Percentiles rank a stretch among this genome's conserved stretches.
Evolutionary conservation across 2,329 filamentous ascomycete genomes (phyloP).

Genomic region (Fonsecaea erecta): DNA sequence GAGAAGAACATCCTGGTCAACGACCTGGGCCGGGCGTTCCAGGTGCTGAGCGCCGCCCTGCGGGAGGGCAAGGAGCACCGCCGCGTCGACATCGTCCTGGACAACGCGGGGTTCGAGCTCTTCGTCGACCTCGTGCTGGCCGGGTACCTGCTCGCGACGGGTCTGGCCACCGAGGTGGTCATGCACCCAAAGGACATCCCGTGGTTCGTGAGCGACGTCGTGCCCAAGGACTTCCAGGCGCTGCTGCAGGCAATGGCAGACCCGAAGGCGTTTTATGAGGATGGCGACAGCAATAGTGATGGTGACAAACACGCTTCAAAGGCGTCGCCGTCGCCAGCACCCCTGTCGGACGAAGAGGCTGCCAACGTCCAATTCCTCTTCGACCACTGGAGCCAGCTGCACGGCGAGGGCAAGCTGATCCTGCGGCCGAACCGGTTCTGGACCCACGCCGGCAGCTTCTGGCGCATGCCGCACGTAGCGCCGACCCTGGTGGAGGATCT

Average conservation of each 20-base stretch:
- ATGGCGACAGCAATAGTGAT: conserved; percentile 65
- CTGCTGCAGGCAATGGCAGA: conserved; percentile 79
- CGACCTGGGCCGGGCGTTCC: conserved; percentile 75
- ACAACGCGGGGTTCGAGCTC: conserved; percentile 96
- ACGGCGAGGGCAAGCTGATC: conserved; percentile 81
- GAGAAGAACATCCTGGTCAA: conserved; percentile 94
- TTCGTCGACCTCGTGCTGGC: conserved; percentile 93
- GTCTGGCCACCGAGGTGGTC: conserved; percentile 82
- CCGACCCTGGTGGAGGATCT: conserved; percentile 75
- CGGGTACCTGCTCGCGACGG: conserved; percentile 82
- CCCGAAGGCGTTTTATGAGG: conserved; percentile 78
- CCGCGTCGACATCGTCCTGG: conserved; percentile 89
- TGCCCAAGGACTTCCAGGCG: conserved; percentile 82
- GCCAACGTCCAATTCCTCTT: conserved; percentile 77
- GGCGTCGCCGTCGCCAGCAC: conserved; percentile 60
- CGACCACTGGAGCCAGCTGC: conserved; percentile 75
- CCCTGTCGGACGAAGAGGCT: conserved; percentile 70
- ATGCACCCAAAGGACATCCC: conserved; percentile 94
- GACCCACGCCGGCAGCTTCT: conserved; percentile 86
- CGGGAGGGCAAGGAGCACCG: conserved; percentile 65
- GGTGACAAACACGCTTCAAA: conserved; percentile 57
- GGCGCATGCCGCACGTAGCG: conserved; percentile 75
- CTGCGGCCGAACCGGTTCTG: conserved; percentile 88
- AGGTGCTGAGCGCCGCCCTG: conserved; percentile 67
- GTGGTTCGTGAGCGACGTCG: conserved; percentile 97